Evolutionary conservation across 1,139 yeast species (phyloP), one percentile per base, ranked within the genome.

Genomic region (Candida tropicalis): DNA sequence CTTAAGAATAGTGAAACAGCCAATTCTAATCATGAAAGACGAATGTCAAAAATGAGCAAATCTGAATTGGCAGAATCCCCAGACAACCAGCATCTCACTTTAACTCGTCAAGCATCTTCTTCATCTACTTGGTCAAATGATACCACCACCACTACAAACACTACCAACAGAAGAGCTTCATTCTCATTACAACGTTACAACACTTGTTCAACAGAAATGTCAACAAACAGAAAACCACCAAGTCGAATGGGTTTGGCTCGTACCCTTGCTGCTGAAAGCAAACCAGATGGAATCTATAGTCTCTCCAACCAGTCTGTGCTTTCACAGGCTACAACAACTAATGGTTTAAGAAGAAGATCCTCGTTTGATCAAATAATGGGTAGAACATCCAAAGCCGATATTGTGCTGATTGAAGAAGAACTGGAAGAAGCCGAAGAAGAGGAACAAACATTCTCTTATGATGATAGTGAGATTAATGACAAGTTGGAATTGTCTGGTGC

Each of bases 401-500:
- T 25, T 12, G 10, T n/a, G 6, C 28, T 25, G 28, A 11, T 25
- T 11, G 28, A 12, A 25, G 28, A 25, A 29, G 23, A 20, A 20
- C 23, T 9, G 8, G 23, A 20, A 20, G 23, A 20, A 6, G 23
- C 9, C 6, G 23, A 20, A 7, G 33, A 29, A 29, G 33, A 29
- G 9, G 33, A 27, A 12, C 23, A 20, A 20, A 20, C 23, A 20
- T 6, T 20, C 8, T 6, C 6, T 15, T 27, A 12, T 9, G 29
- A 26, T 5, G 5, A 11, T 26, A 12, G 12, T 26, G 29, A 26
- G 13, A 42, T 55, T 48, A 90, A 84, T 60, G 75, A 79, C 50
- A 74, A 76, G 27, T 66, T 86, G 49, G 87, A 82, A 51, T 69
- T 82, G 36, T 74, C 76, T 42, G 95, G 93, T 0, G 80, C 91